Evolutionary conservation across 768 basidiomycete species (phyloP).

Genomic region (Russula lepida): DNA sequence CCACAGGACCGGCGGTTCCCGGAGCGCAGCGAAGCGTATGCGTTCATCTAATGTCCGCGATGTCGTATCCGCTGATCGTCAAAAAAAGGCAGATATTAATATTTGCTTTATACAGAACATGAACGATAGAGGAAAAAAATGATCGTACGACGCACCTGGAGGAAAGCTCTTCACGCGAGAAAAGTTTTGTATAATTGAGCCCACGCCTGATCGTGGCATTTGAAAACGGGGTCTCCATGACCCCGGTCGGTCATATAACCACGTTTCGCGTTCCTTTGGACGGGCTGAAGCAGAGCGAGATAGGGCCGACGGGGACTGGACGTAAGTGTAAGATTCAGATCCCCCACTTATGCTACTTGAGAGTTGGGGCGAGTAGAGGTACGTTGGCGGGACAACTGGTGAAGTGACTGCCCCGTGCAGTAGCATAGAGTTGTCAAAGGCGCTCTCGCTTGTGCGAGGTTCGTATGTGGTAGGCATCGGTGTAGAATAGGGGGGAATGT

Average conservation of each 20-base stretch:
- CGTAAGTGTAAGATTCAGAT: background rate
- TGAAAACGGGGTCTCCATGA: constrained; percentile 29
- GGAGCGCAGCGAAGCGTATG: constrained; percentile 24
- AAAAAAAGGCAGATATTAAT: background rate
- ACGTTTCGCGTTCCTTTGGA: background rate
- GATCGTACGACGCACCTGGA: constrained; percentile 8
- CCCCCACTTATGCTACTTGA: constrained; percentile 2
- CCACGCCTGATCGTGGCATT: constrained; percentile 23
- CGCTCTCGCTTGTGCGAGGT: constrained; percentile 19
- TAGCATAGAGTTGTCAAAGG: constrained; percentile 14
- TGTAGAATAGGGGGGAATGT: constrained; percentile 8
- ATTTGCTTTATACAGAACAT: too few relatives aligned
- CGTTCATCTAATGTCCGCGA: constrained; percentile 24
- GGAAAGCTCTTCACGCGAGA: constrained; percentile 22
- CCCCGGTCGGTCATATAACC: constrained; percentile 19
- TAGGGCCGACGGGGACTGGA: background rate
- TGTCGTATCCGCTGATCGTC: constrained; percentile 3
- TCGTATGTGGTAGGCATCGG: constrained; percentile 10
- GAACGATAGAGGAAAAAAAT: background rate
- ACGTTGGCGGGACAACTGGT: constrained; percentile 13
- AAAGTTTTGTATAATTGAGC: constrained; percentile 21
- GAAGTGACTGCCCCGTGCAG: background rate
- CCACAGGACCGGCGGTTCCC: constrained; percentile 34
- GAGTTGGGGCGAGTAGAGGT: constrained; percentile 6
- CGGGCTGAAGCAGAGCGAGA: constrained; percentile 3